Base-by-base conservation (phyloP, 164 flowering plant species). In the Macadamia integrifolia region DNA sequence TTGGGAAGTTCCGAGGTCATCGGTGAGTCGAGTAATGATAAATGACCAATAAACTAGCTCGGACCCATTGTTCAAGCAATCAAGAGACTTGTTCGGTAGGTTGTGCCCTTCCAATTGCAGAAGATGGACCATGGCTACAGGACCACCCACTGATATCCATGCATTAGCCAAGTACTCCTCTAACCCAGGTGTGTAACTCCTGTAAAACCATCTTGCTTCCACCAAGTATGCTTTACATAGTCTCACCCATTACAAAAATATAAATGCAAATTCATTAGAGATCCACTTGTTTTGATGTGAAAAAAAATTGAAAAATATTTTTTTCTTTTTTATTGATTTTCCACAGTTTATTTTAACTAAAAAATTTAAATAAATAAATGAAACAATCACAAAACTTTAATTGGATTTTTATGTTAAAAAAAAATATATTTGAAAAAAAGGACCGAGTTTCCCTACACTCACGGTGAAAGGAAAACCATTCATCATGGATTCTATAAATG, bases 121-220 rank as follows among this genome's bases (percentile, higher is more conserved):
- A 35, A 76, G 23, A 57, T 71, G 73, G 11, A 62, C 64, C 40
- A 71, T 68, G 43, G 72, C 66, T 42, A 58, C 69, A 1, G 67
- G 70, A 9, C 76, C 79, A 6, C 77, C 79, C 17, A 76, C 75
- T 1, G 82, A 79, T 15, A 43, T 66, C 66, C 72, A 68, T 23
- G 71, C 77, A 69, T 73, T 79, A 28, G 28, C 43, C 43, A 74
- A 30, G 68, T 76, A 79, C 60, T 79, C 82, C 1, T 63, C 58
- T 28, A 76, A 9, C 18, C 62, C 68, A 0, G 82, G 82, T 13
- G 29, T 74, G 65, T 74, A 64, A 10, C 71, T 72, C 6, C n/a
- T 58, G 48, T 11, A 17, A 53, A 63, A 76, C 82, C 79, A 79
- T 14, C 65, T 30, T 55, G 76, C 75, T 67, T 79, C 80, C 13